Conservation (phyloP, 1,284 basidiomycete species). For the Rhodotorula mucilaginosa region DNA sequence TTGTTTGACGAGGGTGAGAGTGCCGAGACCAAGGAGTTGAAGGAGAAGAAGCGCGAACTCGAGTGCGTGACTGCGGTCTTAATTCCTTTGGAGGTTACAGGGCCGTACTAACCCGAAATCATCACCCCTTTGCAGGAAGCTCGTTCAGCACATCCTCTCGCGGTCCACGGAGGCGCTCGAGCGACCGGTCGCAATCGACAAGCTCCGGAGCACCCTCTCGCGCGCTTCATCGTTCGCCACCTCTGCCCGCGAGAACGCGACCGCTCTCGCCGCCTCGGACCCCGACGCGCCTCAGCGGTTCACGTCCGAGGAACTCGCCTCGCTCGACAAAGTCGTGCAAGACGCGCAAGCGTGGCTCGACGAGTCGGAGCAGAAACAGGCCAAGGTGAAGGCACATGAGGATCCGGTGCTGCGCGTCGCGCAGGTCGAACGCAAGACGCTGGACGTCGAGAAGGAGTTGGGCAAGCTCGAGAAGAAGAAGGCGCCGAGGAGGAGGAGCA, state of each 20-base stretch:
- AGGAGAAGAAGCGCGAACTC: slow-evolving; percentile 69
- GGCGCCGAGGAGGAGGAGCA: slow-evolving; percentile 28
- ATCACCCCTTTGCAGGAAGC: slow-evolving; percentile 54
- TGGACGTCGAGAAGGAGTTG: slow-evolving; percentile 70
- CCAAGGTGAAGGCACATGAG: slow-evolving; percentile 65
- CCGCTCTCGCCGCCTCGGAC: slow-evolving; percentile 46
- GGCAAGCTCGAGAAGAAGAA: slow-evolving; percentile 36
- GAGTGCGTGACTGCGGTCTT: slow-evolving; percentile 61
- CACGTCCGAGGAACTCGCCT: slow-evolving; percentile 75
- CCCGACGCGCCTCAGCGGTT: slow-evolving; percentile 57
- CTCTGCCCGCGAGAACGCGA: slow-evolving; percentile 65
- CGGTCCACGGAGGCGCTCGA: slow-evolving; percentile 82
- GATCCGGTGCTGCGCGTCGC: slow-evolving; percentile 75
- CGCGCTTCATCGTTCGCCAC: slow-evolving; percentile 70
- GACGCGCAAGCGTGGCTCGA: slow-evolving; percentile 78
- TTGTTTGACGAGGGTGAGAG: slow-evolving; percentile 79
- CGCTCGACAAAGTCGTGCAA: slow-evolving; percentile 67
- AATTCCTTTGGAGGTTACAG: too few species aligned
- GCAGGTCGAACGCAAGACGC: slow-evolving; percentile 78
- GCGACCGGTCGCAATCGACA: slow-evolving; percentile 60
- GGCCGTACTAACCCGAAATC: background rate
- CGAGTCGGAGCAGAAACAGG: slow-evolving; percentile 75
- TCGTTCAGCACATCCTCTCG: slow-evolving; percentile 77
- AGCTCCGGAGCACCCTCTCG: slow-evolving; percentile 64
- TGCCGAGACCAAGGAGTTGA: slow-evolving; percentile 70